Evolutionary conservation across 805 yeast species (phyloP).

Genomic region (Teunomyces pallodes): DNA sequence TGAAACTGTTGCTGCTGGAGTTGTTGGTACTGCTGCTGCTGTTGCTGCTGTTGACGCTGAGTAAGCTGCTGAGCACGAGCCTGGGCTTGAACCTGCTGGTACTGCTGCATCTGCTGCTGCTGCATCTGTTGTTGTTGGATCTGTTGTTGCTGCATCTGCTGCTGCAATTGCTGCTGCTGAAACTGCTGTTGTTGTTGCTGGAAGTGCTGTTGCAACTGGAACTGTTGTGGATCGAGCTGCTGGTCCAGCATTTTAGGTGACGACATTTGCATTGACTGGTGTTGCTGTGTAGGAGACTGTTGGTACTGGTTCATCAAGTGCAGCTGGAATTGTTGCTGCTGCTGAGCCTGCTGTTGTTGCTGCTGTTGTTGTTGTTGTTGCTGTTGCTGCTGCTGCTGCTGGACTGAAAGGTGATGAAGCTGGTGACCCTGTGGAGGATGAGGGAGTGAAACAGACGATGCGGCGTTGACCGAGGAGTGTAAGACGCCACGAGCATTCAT

Average conservation of each 20-base stretch:
- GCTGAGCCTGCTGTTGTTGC: constrained; percentile 3
- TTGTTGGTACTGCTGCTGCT: constrained; percentile 9
- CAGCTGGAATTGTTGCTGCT: constrained; percentile 8
- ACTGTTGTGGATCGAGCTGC: constrained; percentile 10
- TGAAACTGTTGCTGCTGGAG: constrained; percentile 19
- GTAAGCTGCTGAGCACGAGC: constrained; percentile 22
- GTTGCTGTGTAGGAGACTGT: constrained; percentile 14
- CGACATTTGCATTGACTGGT: constrained; percentile 11
- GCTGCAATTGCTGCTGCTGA: constrained; percentile 8
- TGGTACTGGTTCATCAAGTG: constrained; percentile 17
- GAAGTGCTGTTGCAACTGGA: constrained; percentile 2
- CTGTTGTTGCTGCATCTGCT: constrained; percentile 10
- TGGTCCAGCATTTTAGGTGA: constrained; percentile 12
- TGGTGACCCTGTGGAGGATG: background rate
- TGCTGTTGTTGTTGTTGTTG: constrained; percentile 6
- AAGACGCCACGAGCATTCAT: background rate
- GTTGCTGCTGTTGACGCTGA: constrained; percentile 7
- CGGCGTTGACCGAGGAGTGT: constrained; percentile 1
- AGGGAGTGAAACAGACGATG: background rate
- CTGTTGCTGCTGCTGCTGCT: constrained; percentile 9
- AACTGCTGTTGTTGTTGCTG: constrained; percentile 10
- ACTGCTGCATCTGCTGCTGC: constrained; percentile 10
- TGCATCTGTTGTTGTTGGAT: constrained; percentile 6
- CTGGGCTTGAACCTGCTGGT: constrained; percentile 12
- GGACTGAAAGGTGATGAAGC: constrained; percentile 9